These are phyloP conservation scores for Plasmodium malariae DNA, from an alignment of 169 alveolate species.

Conservation along the genomic window DNA sequence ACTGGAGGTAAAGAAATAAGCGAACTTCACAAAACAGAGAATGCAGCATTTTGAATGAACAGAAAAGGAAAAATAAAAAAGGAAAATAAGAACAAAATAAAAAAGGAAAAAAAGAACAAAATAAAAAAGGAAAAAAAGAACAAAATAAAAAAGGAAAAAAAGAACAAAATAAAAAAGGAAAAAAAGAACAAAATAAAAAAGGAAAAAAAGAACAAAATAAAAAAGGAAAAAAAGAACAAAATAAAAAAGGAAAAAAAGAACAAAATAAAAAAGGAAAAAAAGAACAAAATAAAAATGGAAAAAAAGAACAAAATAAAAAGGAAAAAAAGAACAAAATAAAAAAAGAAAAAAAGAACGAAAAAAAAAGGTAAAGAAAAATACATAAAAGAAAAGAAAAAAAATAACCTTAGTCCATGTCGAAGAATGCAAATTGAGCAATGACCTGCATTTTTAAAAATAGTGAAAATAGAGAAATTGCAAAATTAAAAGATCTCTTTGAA, in stretches of 20 bases:
- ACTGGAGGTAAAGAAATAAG: too few species aligned
- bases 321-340: background rate
- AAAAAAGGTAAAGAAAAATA: background rate
- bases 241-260: background rate
- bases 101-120: too few species aligned
- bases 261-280: background rate
- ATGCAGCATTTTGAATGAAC: background rate
- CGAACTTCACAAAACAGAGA: too few species aligned
- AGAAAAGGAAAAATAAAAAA: background rate
- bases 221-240: background rate
- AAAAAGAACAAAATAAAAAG: background rate
- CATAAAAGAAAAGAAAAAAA: too few species aligned
- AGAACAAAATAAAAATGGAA: background rate
- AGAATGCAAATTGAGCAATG: background rate
- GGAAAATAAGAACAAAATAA: too few species aligned
- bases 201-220: background rate
- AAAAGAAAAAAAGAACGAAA: too few species aligned
- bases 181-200: too few species aligned
- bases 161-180: background rate
- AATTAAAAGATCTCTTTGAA: background rate
- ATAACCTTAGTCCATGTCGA: too few species aligned
- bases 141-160: background rate
- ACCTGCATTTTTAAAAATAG: slow-evolving; percentile 23
- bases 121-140: background rate
- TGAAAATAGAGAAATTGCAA: slow-evolving; percentile 1